Base-by-base conservation (phyloP, 108 stramenopile species). In the Cyclotella kingstonii region DNA sequence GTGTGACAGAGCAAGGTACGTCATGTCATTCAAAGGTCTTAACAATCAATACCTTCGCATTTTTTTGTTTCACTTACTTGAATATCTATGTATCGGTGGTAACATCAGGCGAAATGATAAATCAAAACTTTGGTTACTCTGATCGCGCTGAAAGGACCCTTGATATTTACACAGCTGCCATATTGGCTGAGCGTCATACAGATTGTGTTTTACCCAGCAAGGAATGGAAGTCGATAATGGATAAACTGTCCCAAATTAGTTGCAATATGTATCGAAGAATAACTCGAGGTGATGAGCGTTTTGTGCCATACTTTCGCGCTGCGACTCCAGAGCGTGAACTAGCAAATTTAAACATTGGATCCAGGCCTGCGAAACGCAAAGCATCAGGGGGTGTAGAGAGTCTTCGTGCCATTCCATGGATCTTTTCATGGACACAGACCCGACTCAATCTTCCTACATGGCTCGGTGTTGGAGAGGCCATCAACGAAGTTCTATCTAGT, bases 1-100 rank as follows among this genome's bases (percentile, higher is more conserved):
- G 97, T 18, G 95, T 98, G n/a, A 98, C 97, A 2, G 97, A 98
- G 78, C 97, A 98, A 59, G 97, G 96, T n/a, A n/a, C n/a, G n/a
- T n/a, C n/a, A n/a, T n/a, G n/a, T n/a, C n/a, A n/a, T n/a, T n/a
- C n/a, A n/a, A n/a, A n/a, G n/a, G n/a, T n/a, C n/a, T n/a, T n/a
- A n/a, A n/a, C n/a, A n/a, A n/a, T n/a, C n/a, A n/a, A n/a, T n/a
- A n/a, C n/a, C n/a, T n/a, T n/a, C n/a, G n/a, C n/a, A n/a, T n/a
- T n/a, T n/a, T n/a, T n/a, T n/a, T n/a, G n/a, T 40, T 40, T 2
- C 15, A 15, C 39, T 3, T 15, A 40, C 1, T 40, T 40, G 39
- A 40, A 40, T 40, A 40, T 2, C 39, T 15, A 1, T 15, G 15
- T 40, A 3, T 40, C 2, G 39, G 4, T 40, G 15, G 2, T 40